Conservation (phyloP, 2,329 filamentous ascomycete species). For the Catunica adiposa region DNA sequence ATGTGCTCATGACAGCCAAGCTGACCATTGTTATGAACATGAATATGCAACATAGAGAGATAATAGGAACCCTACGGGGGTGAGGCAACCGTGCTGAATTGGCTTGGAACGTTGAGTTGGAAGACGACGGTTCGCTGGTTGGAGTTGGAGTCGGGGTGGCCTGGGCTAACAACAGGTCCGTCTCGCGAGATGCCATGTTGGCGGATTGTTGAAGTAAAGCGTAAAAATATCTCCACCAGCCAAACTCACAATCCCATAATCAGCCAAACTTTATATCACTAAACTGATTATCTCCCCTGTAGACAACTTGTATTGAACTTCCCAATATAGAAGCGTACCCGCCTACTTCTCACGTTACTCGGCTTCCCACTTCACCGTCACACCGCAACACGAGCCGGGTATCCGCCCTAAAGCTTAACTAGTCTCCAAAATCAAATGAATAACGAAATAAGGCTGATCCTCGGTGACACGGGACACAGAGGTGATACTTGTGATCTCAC, state of each 20-base stretch:
- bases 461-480: too few relatives aligned
- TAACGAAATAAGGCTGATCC: too few relatives aligned
- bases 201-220: background rate
- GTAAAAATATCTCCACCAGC: background rate
- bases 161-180: background rate
- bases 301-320: background rate
- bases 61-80: background rate
- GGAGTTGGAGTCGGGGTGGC: background rate
- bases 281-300: background rate
- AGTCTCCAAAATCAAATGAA: too few relatives aligned
- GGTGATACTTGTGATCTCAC: background rate
- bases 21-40: slow-evolving; percentile 12
- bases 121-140: background rate
- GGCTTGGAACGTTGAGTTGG: background rate
- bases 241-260: background rate
- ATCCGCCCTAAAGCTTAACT: too few relatives aligned
- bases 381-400: too few relatives aligned
- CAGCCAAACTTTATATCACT: background rate
- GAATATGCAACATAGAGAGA: slow-evolving; percentile 12
- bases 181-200: slow-evolving; percentile 1
- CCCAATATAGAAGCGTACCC: background rate
- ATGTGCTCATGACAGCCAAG: slow-evolving; percentile 13
- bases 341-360: too few relatives aligned
- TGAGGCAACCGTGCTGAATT: background rate
- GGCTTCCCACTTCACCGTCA: too few relatives aligned